These are phyloP conservation scores for Rosa rugosa DNA, from an alignment of 306 rosid genomes.

Conservation along the genomic window DNA sequence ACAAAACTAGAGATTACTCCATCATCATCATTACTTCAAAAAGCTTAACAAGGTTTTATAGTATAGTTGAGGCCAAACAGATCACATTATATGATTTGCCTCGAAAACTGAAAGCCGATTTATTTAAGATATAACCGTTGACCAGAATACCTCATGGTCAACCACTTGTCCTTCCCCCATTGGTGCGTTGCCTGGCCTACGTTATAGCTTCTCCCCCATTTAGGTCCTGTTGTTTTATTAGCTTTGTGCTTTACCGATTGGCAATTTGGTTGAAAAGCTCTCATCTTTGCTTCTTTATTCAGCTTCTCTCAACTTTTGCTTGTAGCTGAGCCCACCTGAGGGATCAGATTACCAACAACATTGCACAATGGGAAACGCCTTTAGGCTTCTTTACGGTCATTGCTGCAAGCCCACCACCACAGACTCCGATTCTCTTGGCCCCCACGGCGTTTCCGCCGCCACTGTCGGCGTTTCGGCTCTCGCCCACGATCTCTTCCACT, in stretches of 20 bases:
- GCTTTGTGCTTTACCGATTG: not conserved
- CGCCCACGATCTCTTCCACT: conserved; percentile 69
- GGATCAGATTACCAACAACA: not conserved
- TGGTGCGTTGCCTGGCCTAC: not conserved
- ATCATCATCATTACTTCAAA: not conserved
- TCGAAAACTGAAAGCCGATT: not conserved
- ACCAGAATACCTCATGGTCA: not conserved
- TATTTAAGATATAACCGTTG: not conserved
- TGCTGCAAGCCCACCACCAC: conserved; percentile 52
- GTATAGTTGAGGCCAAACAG: not conserved
- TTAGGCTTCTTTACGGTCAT: conserved; percentile 44
- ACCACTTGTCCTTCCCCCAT: not conserved
- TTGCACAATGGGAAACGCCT: conserved; percentile 61
- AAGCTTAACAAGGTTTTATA: too few species aligned
- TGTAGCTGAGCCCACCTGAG: not conserved
- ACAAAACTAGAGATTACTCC: not conserved
- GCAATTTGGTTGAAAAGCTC: not conserved
- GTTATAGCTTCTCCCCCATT: not conserved
- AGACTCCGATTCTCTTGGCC: conserved; percentile 45
- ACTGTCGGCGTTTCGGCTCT: conserved; percentile 71
- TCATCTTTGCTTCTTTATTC: conserved; percentile 1
- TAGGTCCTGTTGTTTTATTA: not conserved
- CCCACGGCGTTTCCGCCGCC: conserved; percentile 55
- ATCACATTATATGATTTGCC: not conserved
- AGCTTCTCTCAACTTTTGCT: not conserved